Conservation (phyloP, 225 moss, liverwort and hornwort genomes). For the Pseudisothecium myosuroides region DNA sequence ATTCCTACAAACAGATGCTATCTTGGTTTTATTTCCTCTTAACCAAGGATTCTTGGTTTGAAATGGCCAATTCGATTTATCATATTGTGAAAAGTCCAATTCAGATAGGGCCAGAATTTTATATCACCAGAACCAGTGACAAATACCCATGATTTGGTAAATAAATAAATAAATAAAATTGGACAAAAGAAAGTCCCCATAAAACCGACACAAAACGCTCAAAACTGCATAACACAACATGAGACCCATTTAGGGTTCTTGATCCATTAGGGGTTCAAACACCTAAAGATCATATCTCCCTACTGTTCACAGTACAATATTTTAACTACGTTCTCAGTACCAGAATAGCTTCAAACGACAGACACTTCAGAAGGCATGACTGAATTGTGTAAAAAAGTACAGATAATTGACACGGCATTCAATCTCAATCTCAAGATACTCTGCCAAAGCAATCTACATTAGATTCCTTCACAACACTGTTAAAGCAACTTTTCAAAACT, state of each 20-base stretch:
- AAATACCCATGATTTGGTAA: background rate
- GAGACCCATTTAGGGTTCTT: background rate
- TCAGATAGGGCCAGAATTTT: background rate
- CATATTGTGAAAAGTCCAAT: background rate
- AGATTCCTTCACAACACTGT: background rate
- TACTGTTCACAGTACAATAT: background rate
- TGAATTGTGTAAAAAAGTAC: background rate
- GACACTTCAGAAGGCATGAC: background rate
- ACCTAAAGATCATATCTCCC: background rate
- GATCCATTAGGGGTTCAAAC: background rate
- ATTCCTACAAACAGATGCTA: background rate
- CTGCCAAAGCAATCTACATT: background rate
- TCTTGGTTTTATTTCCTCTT: background rate
- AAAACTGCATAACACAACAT: background rate
- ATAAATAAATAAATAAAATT: background rate
- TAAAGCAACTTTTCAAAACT: background rate
- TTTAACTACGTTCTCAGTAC: background rate
- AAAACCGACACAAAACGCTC: background rate
- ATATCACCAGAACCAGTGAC: background rate
- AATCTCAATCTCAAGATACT: background rate
- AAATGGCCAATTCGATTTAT: background rate
- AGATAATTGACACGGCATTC: background rate
- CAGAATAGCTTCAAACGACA: background rate
- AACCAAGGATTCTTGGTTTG: background rate
- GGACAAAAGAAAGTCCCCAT: background rate